These are phyloP conservation scores for Alnus glutinosa DNA, from an alignment of 306 rosid species.

Conservation along the genomic window DNA sequence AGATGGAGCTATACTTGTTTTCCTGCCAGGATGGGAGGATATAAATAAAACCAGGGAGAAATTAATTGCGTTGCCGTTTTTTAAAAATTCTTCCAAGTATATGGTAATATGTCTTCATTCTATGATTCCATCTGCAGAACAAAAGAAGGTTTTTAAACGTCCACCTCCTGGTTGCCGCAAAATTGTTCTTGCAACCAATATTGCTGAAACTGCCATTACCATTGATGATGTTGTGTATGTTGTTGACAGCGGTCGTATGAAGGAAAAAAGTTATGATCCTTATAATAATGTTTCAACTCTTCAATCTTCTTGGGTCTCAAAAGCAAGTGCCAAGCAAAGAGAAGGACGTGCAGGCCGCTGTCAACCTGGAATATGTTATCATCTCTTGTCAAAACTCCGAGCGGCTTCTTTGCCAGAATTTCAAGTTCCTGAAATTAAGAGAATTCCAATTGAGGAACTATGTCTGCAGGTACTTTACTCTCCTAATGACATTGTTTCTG, in stretches of 20 bases:
- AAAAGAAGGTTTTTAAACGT: constrained; percentile 69
- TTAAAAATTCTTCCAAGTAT: constrained; percentile 53
- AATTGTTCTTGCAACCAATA: constrained; percentile 89
- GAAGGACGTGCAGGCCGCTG: constrained; percentile 99
- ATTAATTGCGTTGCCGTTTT: constrained; percentile 54
- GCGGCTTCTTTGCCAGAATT: constrained; percentile 72
- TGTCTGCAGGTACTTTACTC: constrained; percentile 81
- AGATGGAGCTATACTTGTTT: constrained; percentile 92
- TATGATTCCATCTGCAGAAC: constrained; percentile 75
- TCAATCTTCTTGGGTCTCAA: constrained; percentile 95
- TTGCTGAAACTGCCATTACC: constrained; percentile 94
- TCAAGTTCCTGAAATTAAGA: constrained; percentile 90
- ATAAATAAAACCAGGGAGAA: constrained; percentile 71
- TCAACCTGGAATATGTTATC: constrained; percentile 95
- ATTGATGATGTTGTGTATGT: constrained; percentile 95
- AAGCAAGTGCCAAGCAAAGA: constrained; percentile 94
- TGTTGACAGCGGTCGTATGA: constrained; percentile 86
- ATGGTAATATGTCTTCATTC: constrained; percentile 75
- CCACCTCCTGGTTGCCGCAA: constrained; percentile 77
- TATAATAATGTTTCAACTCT: constrained; percentile 80
- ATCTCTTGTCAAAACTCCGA: constrained; percentile 67
- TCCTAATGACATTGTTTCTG: constrained; percentile 18
- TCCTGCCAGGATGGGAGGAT: constrained; percentile 98
- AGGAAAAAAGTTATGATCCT: constrained; percentile 93
- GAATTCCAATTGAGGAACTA: constrained; percentile 92